Evolutionary conservation across 768 basidiomycete species (phyloP), one percentile per base, ranked within the genome.

Genomic region (Hygrophorus russula): DNA sequence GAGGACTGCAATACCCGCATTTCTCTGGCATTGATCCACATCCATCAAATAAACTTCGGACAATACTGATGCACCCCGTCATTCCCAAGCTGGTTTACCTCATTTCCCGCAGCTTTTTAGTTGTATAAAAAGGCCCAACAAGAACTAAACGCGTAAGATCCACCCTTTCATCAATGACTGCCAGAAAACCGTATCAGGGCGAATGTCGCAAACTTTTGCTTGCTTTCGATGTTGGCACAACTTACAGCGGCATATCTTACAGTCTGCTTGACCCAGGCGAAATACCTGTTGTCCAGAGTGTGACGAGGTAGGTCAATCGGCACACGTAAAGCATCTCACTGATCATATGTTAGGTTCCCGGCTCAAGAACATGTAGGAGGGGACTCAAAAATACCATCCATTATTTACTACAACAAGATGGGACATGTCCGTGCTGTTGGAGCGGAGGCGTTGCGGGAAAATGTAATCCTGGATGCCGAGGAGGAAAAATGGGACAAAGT

Each of bases 401-500:
- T 69, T 15, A 42, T 73, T 24, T 73, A 69, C 48, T 76, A 76
- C 43, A 70, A 74, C 45, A 39, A 41, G 0, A 34, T 50, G 3
- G 72, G 69, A 1, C 42, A 18, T 2, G 59, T 67, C 2, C 58
- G 54, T 20, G 74, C 72, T 0, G 54, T 65, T n/a, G 74, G 74
- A 0, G 70, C 70, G 0, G 71, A 74, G 46, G 67, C 72, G 1
- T 48, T 56, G 10, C 57, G 58, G 31, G 70, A 68, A 46, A 57
- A 58, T 15, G 53, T 62, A 2, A 53, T 65, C 1, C 66, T 68
- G 46, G 52, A 15, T 40, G 66, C 71, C 1, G 64, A 65, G 17
- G 67, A 69, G 0, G 62, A 68, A 39, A 61, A 62, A 29, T 74
- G 71, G 70, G 51, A 54, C 28, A 74, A 68, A 45, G 64, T 66